Conservation (phyloP, 148 eudicot genomes). For the Hydrangea macrophylla region DNA sequence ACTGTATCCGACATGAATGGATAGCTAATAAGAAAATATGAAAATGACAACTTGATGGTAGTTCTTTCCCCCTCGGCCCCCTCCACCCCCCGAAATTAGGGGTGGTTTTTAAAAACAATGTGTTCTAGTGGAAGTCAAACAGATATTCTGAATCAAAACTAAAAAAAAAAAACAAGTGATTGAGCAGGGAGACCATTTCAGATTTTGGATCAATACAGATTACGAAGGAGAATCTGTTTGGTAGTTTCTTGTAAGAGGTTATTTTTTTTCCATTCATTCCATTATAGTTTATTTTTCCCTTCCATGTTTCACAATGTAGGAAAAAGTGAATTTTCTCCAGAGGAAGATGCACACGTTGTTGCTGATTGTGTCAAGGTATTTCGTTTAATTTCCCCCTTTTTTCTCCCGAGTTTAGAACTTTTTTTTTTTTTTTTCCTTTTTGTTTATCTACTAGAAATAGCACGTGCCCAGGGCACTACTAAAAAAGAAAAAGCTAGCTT, state of each 20-base stretch:
- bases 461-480: too few species aligned
- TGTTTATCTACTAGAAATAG: too few species aligned
- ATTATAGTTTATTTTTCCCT: not conserved
- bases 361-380: slow-evolving; percentile 81
- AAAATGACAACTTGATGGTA: too few species aligned
- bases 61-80: too few species aligned
- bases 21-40: not conserved
- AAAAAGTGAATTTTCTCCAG: slow-evolving; percentile 70
- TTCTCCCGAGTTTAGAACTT: too few species aligned
- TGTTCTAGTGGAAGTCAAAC: too few species aligned
- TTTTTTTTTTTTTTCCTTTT: too few species aligned
- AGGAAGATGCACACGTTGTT: slow-evolving; percentile 87
- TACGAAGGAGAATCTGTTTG: not conserved
- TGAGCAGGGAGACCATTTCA: not conserved
- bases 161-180: not conserved
- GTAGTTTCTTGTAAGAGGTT: not conserved
- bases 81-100: not conserved
- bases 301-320: slow-evolving; percentile 39
- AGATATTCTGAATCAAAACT: too few species aligned
- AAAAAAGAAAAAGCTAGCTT: too few species aligned
- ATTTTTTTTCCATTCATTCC: not conserved
- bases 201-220: not conserved
- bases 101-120: not conserved
- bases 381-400: too few species aligned
- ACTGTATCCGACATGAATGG: not conserved